Base-by-base conservation (phyloP, 2,329 filamentous ascomycete genomes). In the Venturiaceae sp. region DNA sequence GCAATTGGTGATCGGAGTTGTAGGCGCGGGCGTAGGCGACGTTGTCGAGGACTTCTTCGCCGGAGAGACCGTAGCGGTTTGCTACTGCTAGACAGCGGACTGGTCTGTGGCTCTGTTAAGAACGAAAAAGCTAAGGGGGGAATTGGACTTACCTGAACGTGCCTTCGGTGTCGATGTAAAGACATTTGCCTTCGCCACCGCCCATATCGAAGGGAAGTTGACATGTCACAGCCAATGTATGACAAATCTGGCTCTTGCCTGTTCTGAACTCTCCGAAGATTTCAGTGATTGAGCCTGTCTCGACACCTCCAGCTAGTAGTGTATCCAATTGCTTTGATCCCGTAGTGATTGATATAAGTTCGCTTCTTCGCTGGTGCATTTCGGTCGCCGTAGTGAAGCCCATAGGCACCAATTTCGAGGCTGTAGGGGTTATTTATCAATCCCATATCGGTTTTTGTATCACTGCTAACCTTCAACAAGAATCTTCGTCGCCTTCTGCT, bases 131-230 rank as follows among this genome's bases (percentile, higher is more conserved):
- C n/a, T 13, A 30, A 9, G 14, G 21, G 3, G 36, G 32, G 8
- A n/a, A n/a, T 8, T 26, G 9, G 19, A 9, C 11, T 59, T 57
- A 68, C 62, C 73, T 84, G 70, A 99, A 99, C 1, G 94, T 99
- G 61, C 94, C 95, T 72, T 99, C 94, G 0, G 94, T 99, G 67
- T 99, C 94, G 64, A 99, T 99, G 68, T 99, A 99, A 54, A 99
- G 80, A 68, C 95, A 99, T 71, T 99, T 99, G 52, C 94, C 94
- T 74, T 99, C 94, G 32, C 95, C 94, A 58, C 94, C 94, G 57
- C 94, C 95, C 92, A 97, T 97, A 69, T 99, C 94, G 70, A 99
- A 97, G 1, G 94, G 94, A 46, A 99, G 74, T 72, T 99, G 94
- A 70, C 95, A 99, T 52, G 94, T 99, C 32, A 99, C 94, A 0